Evolutionary conservation across 257 asterid species (phyloP).

Genomic region (Coffea eugenioides): DNA sequence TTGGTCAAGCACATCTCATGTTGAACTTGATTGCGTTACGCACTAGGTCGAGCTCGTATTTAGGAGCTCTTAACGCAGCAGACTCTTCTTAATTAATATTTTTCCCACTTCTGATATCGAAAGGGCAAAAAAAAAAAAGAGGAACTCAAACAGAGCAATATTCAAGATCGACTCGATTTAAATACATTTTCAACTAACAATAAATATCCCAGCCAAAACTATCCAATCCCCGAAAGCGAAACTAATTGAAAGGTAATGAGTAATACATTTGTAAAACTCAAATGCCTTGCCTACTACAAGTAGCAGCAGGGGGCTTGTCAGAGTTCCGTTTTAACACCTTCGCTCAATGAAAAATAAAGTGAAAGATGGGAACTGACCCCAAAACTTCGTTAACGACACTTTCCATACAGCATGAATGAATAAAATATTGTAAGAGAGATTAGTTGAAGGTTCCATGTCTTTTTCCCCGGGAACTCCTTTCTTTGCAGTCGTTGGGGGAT

Average conservation of each 20-base stretch:
- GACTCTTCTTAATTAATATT: too few relatives aligned
- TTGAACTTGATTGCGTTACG: too few relatives aligned
- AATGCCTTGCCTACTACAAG: slow-evolving; percentile 16
- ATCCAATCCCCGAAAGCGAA: background rate
- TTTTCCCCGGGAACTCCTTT: background rate
- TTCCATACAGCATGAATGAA: slow-evolving; percentile 24
- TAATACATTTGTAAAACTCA: background rate
- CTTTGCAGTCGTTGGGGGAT: background rate
- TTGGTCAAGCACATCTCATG: too few relatives aligned
- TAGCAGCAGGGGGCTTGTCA: slow-evolving; percentile 8
- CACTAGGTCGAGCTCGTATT: too few relatives aligned
- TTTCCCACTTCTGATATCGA: too few relatives aligned
- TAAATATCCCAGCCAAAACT: background rate
- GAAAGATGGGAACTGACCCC: slow-evolving; percentile 29
- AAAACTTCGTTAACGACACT: slow-evolving; percentile 26
- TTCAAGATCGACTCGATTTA: too few relatives aligned
- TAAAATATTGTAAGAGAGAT: slow-evolving; percentile 11
- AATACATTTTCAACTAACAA: too few relatives aligned
- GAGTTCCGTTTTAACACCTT: slow-evolving; percentile 19
- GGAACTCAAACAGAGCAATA: too few relatives aligned
- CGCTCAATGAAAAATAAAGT: slow-evolving; percentile 2
- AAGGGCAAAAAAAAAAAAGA: too few relatives aligned
- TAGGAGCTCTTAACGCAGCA: too few relatives aligned
- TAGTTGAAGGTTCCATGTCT: background rate
- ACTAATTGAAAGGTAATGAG: too few relatives aligned